phyloP scores from a whole-genome alignment of 768 basidiomycete genomes.

The Amanita muscaria region DNA sequence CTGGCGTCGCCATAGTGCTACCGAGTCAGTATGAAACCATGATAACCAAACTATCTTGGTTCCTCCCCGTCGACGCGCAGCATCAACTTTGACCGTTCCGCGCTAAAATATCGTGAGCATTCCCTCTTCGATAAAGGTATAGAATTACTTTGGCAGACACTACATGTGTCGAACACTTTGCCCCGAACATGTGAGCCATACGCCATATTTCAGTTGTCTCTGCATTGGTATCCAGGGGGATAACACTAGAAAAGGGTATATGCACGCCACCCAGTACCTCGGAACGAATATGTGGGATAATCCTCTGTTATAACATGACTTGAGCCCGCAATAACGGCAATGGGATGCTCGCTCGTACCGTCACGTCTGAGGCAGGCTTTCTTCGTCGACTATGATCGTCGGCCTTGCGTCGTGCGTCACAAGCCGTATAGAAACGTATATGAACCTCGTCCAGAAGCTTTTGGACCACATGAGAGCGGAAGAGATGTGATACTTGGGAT shows the following conservation, averaged over 20 bases:
- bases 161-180: conserved; percentile 75
- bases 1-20: conserved; percentile 80
- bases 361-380: conserved; percentile 63
- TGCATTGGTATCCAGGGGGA: conserved; percentile 79
- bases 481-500: background rate
- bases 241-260: conserved; percentile 90
- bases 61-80: conserved; percentile 65
- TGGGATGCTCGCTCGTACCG: conserved; percentile 37
- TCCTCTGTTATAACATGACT: conserved; percentile 47
- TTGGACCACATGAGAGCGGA: background rate
- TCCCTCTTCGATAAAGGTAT: conserved; percentile 1
- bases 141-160: conserved; percentile 74
- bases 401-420: conserved; percentile 35
- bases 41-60: conserved; percentile 80
- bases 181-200: conserved; percentile 83
- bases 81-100: conserved; percentile 87
- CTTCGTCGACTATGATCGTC: conserved; percentile 19
- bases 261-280: conserved; percentile 72
- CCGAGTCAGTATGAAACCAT: conserved; percentile 88
- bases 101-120: conserved; percentile 35
- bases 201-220: conserved; percentile 81
- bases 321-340: conserved; percentile 3
- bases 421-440: conserved; percentile 60
- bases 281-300: conserved; percentile 75
- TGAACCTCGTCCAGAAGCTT: conserved; percentile 84